These are phyloP conservation scores for Shiraia sp. DNA, from an alignment of 2,329 filamentous ascomycete species.

Conservation along the genomic window DNA sequence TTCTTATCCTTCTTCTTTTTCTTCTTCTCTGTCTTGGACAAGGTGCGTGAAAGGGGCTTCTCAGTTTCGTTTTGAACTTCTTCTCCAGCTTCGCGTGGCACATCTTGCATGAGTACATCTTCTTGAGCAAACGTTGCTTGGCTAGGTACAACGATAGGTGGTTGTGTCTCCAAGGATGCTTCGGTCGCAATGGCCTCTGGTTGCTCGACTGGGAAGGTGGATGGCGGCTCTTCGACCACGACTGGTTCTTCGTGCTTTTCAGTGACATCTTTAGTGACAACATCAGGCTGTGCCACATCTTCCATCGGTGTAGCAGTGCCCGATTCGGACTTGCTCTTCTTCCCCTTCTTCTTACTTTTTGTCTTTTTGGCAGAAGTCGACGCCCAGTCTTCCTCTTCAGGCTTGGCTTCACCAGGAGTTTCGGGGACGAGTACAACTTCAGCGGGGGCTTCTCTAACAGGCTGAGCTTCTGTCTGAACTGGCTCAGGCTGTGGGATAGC, in stretches of 20 bases:
- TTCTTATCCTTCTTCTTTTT: constrained; percentile 34
- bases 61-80: constrained; percentile 3
- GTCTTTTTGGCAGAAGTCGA: constrained; percentile 22
- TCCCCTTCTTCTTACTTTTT: constrained; percentile 34
- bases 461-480: neutral
- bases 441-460: neutral
- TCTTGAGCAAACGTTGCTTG: neutral
- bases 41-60: constrained; percentile 13
- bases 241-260: neutral
- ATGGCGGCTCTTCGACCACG: constrained; percentile 3
- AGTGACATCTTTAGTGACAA: constrained; percentile 6
- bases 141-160: neutral
- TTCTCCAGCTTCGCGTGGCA: neutral
- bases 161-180: neutral
- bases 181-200: constrained; percentile 1
- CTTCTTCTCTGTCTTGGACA: constrained; percentile 26
- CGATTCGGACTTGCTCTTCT: constrained; percentile 24
- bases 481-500: too few species aligned
- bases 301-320: constrained; percentile 13
- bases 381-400: constrained; percentile 17
- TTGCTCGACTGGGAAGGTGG: neutral
- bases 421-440: constrained; percentile 10
- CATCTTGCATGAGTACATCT: neutral
- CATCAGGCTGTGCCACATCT: constrained; percentile 1
- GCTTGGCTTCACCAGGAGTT: constrained; percentile 5